Evolutionary conservation across 2,329 filamentous ascomycete genomes (phyloP).

Genomic region (Hypomyces rosellus): DNA sequence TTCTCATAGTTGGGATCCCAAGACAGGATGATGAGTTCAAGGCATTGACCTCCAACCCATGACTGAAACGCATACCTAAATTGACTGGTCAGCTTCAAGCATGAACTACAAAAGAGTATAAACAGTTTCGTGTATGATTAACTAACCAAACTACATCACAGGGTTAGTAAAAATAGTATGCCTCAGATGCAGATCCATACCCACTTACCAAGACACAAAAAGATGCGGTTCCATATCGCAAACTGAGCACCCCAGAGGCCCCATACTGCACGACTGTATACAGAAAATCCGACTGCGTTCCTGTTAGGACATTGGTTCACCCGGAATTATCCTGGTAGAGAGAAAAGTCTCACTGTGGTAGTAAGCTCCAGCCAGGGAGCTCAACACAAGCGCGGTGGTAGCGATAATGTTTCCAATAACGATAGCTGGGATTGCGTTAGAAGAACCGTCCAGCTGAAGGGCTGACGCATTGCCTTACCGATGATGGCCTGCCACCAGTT

Average conservation of each 20-base stretch:
- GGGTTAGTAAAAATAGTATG: slow-evolving; percentile 3
- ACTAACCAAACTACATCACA: slow-evolving; percentile 20
- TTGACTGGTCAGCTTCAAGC: too few relatives aligned
- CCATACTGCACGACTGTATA: slow-evolving; percentile 32
- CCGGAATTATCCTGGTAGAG: not conserved
- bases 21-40: slow-evolving; percentile 40
- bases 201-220: slow-evolving; percentile 32
- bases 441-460: not conserved
- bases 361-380: slow-evolving; percentile 36
- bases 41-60: slow-evolving; percentile 40
- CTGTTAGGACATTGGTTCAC: not conserved
- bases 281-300: slow-evolving; percentile 29
- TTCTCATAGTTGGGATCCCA: slow-evolving; percentile 37
- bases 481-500: slow-evolving; percentile 39
- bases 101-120: too few relatives aligned
- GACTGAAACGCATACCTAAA: slow-evolving; percentile 38
- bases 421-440: slow-evolving; percentile 21
- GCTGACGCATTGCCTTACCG: slow-evolving; percentile 18
- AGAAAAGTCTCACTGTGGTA: slow-evolving; percentile 30
- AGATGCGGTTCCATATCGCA: slow-evolving; percentile 37
- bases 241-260: slow-evolving; percentile 38
- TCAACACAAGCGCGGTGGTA: slow-evolving; percentile 32
- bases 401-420: slow-evolving; percentile 34
- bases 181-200: too few relatives aligned
- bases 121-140: too few relatives aligned